Evolutionary conservation across 75 land plant genomes (phyloP).

Genomic region (Pinus tabuliformis): DNA sequence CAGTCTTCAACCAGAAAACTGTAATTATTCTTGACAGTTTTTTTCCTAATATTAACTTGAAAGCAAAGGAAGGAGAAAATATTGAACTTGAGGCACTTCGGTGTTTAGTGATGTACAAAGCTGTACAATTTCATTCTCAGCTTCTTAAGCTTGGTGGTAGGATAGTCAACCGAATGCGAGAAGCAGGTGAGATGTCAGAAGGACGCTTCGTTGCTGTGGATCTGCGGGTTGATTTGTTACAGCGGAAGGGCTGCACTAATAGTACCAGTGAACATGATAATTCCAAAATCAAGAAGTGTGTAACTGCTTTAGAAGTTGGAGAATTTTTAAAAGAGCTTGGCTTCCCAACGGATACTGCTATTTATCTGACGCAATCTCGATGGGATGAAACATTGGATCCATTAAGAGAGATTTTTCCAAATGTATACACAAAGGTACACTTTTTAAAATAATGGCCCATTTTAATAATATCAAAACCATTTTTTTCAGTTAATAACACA

Average conservation of each 20-base stretch:
- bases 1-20: slow-evolving; percentile 18
- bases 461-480: neutral
- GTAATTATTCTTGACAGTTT: slow-evolving; percentile 15
- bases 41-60: neutral
- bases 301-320: slow-evolving; percentile 21
- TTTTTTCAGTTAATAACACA: neutral
- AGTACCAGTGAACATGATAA: neutral
- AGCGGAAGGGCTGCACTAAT: slow-evolving; percentile 18
- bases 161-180: slow-evolving; percentile 30
- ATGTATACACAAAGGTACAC: slow-evolving; percentile 34
- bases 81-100: slow-evolving; percentile 22
- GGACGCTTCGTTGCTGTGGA: slow-evolving; percentile 33
- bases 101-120: slow-evolving; percentile 23
- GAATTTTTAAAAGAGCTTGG: slow-evolving; percentile 20
- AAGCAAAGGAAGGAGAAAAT: slow-evolving; percentile 11
- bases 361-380: slow-evolving; percentile 43
- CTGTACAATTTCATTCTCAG: slow-evolving; percentile 21
- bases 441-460: neutral
- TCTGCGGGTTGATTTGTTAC: slow-evolving; percentile 14
- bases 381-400: slow-evolving; percentile 25
- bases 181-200: slow-evolving; percentile 23
- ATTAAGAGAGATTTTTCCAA: slow-evolving; percentile 22
- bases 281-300: slow-evolving; percentile 25
- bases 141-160: slow-evolving; percentile 31
- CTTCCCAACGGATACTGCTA: slow-evolving; percentile 29